Evolutionary conservation across 345 rosid genomes (phyloP).

Genomic region (Salix brachista): DNA sequence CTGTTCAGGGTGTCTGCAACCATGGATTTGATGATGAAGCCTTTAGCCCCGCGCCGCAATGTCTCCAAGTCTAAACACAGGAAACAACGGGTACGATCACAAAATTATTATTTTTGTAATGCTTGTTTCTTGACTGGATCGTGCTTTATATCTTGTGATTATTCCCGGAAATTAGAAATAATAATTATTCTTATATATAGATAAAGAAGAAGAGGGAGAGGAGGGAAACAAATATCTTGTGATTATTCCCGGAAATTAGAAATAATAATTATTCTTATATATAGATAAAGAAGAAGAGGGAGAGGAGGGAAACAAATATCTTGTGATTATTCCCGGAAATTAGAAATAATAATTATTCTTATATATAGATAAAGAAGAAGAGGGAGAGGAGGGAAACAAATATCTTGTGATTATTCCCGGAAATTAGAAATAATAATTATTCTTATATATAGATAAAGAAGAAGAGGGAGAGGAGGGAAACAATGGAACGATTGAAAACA

Average conservation of each 20-base stretch:
- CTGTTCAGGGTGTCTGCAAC: background rate
- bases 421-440: no score
- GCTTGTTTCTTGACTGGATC: background rate
- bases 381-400: background rate
- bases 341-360: no score
- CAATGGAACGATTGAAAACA: background rate
- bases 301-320: background rate
- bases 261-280: no score
- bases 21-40: background rate
- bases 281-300: background rate
- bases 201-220: background rate
- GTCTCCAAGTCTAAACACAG: background rate
- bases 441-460: background rate
- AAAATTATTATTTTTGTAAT: rapidly evolving
- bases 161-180: background rate
- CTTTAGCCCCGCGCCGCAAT: background rate
- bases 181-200: no score
- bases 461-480: background rate
- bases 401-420: background rate
- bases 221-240: background rate
- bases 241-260: background rate
- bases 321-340: background rate
- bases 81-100: background rate
- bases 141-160: background rate
- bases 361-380: background rate